Conservation (phyloP, 306 rosid species). For the Parietaria judaica region DNA sequence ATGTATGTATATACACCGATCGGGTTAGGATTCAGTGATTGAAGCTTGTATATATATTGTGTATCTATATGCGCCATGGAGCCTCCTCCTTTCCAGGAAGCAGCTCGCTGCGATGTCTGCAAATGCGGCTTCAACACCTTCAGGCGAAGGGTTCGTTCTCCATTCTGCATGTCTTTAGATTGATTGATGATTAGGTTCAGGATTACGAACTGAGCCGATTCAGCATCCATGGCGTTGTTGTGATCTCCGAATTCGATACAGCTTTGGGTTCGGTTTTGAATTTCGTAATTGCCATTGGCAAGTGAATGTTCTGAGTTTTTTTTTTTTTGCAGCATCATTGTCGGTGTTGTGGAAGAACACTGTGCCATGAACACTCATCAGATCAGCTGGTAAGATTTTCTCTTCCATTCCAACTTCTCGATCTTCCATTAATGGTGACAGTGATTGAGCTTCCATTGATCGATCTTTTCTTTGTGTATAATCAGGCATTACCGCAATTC, state of each 20-base stretch:
- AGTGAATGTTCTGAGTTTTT: background rate
- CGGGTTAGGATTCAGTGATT: background rate
- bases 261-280: background rate
- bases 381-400: constrained; percentile 49
- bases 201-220: background rate
- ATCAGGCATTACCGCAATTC: constrained; percentile 83
- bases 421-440: background rate
- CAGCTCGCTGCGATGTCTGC: constrained; percentile 91
- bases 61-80: constrained; percentile 24
- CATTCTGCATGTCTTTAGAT: no score
- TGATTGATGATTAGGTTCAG: background rate
- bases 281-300: no score
- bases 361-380: constrained; percentile 87
- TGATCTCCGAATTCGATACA: no score
- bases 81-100: constrained; percentile 83
- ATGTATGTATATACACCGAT: background rate
- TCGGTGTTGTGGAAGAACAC: constrained; percentile 85
- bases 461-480: constrained; percentile 14
- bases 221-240: background rate
- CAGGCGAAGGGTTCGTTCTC: constrained; percentile 66
- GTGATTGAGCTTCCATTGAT: constrained; percentile 15
- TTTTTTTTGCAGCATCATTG: constrained; percentile 78
- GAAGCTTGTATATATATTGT: background rate
- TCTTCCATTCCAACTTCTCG: background rate
- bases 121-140: constrained; percentile 92